phyloP scores from a whole-genome alignment of 1,284 basidiomycete species.

The Phaffia rhodozyma region DNA sequence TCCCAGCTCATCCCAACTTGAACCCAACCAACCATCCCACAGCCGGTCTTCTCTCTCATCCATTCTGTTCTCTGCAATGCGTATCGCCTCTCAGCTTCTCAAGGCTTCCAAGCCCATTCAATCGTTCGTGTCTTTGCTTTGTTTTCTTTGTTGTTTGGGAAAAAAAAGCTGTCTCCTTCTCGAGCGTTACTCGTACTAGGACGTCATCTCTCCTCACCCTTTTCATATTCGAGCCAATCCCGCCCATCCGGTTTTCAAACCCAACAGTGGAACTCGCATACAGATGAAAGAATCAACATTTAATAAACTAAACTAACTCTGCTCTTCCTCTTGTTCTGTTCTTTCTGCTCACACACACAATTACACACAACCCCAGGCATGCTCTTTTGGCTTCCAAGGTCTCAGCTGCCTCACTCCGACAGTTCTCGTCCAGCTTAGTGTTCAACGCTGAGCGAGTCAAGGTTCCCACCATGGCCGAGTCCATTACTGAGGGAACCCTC shows the following conservation, averaged over 20 bases:
- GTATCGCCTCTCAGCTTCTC: slow-evolving; percentile 13
- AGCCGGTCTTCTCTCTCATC: background rate
- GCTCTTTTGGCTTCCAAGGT: background rate
- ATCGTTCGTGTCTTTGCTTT: background rate
- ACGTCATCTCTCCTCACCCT: background rate
- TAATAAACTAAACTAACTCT: background rate
- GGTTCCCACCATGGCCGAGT: slow-evolving; percentile 96
- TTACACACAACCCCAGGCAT: background rate
- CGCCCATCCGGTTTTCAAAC: background rate
- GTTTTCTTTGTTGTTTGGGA: background rate
- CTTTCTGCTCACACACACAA: background rate
- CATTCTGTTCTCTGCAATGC: background rate
- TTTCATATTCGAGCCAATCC: background rate
- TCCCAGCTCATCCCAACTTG: too few species aligned
- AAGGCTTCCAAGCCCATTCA: background rate
- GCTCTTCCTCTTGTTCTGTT: background rate
- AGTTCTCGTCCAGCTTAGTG: slow-evolving; percentile 8
- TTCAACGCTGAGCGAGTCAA: slow-evolving; percentile 56
- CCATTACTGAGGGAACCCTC: slow-evolving; percentile 93
- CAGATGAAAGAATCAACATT: too few species aligned
- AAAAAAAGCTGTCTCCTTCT: background rate
- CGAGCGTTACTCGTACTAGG: background rate
- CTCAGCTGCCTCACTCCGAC: background rate
- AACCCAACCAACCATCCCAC: too few species aligned
- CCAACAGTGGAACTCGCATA: too few species aligned